Evolutionary conservation across 148 eudicot genomes (phyloP).

Genomic region (Bassia scoparia): DNA sequence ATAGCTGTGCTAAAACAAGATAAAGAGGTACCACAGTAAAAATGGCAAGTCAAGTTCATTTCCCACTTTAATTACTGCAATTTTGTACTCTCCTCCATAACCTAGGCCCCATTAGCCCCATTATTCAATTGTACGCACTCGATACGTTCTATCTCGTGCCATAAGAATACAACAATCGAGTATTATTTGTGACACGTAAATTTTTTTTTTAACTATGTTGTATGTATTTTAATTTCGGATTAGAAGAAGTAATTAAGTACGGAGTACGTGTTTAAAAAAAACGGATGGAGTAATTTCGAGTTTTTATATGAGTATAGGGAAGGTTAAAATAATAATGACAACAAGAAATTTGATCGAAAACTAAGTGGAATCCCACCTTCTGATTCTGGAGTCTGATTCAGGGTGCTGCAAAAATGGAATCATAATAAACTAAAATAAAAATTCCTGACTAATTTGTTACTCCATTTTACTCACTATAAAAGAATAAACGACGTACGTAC

Average conservation of each 20-base stretch:
- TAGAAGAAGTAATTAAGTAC: no score
- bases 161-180: no score
- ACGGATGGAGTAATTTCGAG: no score
- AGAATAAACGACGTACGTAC: conserved; percentile 4
- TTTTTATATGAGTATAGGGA: not conserved
- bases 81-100: not conserved
- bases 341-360: not conserved
- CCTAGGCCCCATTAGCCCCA: no score
- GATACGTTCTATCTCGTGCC: no score
- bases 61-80: conserved; percentile 1
- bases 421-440: not conserved
- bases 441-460: not conserved
- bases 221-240: no score
- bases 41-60: conserved; percentile 18
- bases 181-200: no score
- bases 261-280: no score
- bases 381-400: not conserved
- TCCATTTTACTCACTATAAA: not conserved
- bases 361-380: not conserved
- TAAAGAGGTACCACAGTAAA: conserved; percentile 2
- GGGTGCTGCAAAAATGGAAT: not conserved
- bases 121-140: no score
- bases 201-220: no score
- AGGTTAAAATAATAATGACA: not conserved
- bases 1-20: not conserved